Percentiles rank a stretch among this genome's conserved stretches.
These are phyloP conservation scores for Dictyostelium firmibasis DNA, from an alignment of 78 protist genomes.

Conservation along the genomic window DNA sequence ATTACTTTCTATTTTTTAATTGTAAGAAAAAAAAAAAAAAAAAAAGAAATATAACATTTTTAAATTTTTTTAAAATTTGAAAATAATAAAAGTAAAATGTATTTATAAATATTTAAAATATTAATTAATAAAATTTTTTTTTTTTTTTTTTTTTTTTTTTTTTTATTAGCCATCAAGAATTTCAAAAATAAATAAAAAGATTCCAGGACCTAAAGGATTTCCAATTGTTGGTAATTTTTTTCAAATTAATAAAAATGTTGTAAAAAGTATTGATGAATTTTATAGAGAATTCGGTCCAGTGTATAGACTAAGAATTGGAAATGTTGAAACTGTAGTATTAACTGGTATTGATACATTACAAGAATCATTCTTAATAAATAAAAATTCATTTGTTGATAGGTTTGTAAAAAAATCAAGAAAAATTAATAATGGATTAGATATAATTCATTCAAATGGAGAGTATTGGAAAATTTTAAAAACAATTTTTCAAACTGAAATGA, in stretches of 20 bases:
- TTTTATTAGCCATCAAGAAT: not conserved
- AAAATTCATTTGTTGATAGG: not conserved
- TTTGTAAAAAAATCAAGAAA: not conserved
- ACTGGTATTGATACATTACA: constrained; percentile 6
- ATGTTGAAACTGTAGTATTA: constrained; percentile 4
- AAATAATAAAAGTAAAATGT: too few species aligned
- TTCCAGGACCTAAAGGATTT: not conserved
- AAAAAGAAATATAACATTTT: too few species aligned
- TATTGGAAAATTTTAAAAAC: not conserved
- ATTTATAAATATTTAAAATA: too few species aligned
- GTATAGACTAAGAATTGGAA: not conserved
- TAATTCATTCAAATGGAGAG: constrained; percentile 18
- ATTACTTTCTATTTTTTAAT: not conserved
- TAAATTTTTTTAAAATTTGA: too few species aligned
- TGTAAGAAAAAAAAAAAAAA: not conserved
- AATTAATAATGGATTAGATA: not conserved
- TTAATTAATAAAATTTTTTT: too few species aligned
- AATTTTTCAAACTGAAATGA: not conserved
- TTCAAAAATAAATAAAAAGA: not conserved
- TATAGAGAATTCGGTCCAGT: constrained; percentile 25
- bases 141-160: too few species aligned
- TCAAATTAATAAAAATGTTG: not conserved
- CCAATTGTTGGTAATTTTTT: constrained; percentile 1
- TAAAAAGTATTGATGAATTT: not conserved
- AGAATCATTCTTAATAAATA: not conserved